Base-by-base conservation (phyloP, 768 basidiomycete genomes). In the Kwoniella europaea region DNA sequence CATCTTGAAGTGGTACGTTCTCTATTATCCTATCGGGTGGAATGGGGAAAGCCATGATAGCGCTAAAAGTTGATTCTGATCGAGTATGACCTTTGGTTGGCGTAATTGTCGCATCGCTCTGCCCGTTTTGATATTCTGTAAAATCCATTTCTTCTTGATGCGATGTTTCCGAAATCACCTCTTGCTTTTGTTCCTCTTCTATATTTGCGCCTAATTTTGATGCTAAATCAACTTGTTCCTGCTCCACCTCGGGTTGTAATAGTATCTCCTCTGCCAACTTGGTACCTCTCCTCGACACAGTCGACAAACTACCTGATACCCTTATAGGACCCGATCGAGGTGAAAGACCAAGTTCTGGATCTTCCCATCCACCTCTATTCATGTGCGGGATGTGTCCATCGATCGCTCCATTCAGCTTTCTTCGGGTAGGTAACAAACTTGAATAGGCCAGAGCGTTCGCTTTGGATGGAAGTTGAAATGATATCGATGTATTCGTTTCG, bases 1-100 rank as follows among this genome's bases (percentile, higher is more conserved):
- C 12, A 18, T 24, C 20, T 12, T 22, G n/a, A 13, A n/a, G 2
- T 24, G 54, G 0, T 0, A 20, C 20, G 1, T 13, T n/a, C 20
- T 61, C 59, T 7, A 61, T 43, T 9, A 41, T 18, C 55, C 68
- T 70, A 60, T 70, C 68, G 18, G 68, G 68, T 18, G 68, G 68
- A n/a, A 70, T 52, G 12, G 68, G 68, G 42, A 70, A 70, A 7
- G 63, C 52, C 63, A 64, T 70, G 24, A 70, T 65, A 22, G 63
- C 68, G 50, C 68, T 70, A 22, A 70, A 29, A 43, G 52, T 52
- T 4, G 68, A 70, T 16, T 70, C 68, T 1, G 68, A 35, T 29
- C 68, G 20, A n/a, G 15, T 18, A 41, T 69, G 68, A 24, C 67
- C 66, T 29, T 29, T 24, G 24, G 46, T 6, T 20, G 15, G 22